Base-by-base conservation (phyloP, 805 yeast genomes). In the Wickerhamiella slavikovae region DNA sequence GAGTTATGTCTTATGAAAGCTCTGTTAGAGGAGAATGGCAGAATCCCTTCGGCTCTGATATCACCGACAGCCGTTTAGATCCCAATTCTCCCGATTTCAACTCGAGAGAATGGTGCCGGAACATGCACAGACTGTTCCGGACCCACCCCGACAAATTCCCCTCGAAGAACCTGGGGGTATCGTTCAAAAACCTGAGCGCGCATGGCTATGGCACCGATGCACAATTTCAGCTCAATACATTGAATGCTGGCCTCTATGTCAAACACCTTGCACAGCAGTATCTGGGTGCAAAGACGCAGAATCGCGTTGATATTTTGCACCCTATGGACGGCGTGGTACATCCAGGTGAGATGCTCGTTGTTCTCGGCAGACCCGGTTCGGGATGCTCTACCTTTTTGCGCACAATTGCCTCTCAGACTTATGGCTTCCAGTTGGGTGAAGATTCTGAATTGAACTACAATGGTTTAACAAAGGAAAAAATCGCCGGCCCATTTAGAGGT, bases 341-440 rank as follows among this genome's bases (percentile, higher is more conserved):
- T 29, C 64, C 74, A 2, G 80, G 80, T 39, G 80, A 72, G 41
- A 62, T 72, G 68, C 60, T 69, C 19, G 52, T 73, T 29, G 80
- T 73, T 4, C 49, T 71, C 21, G 78, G 77, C 29, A 62, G 74
- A 36, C 82, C 85, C 2, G 80, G 83, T 41, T 72, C 85, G 16
- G 85, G 85, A 27, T 74, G 83, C 47, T 69, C 83, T 3, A 65
- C 80, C 2, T 55, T 73, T 27, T 54, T 74, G 46, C 68, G 69
- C 39, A 61, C 74, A 3, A 54, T 73, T 36, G 67, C 80, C 9
- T 71, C 69, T 32, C 69, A 66, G 38, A 61, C 62, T 13, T 51
- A 52, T 35, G 51, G 52, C 20, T 62, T 57, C 44, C 51, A 58
- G 12, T 53, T 56, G 22, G 60, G 60, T 22, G 60, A 60, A 24